phyloP scores from a whole-genome alignment of 495 filamentous ascomycete genomes.

The Tricharina praecox region DNA sequence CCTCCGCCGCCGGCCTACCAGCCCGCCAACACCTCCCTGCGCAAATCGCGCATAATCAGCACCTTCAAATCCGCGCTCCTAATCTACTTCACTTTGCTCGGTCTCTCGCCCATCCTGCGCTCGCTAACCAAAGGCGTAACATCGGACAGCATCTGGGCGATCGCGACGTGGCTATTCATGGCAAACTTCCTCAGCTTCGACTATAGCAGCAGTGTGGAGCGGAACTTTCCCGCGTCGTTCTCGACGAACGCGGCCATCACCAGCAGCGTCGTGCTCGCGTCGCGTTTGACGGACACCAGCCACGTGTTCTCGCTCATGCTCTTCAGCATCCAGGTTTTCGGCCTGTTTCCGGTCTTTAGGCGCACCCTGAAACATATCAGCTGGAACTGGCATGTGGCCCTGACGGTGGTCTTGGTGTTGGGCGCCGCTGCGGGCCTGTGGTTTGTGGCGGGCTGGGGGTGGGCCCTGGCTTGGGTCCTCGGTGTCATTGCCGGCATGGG shows the following conservation, averaged over 20 bases:
- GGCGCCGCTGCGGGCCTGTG: constrained; percentile 61
- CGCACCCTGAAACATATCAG: constrained; percentile 66
- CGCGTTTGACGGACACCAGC: constrained; percentile 66
- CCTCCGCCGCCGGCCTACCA: constrained; percentile 65
- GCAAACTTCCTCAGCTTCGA: constrained; percentile 98
- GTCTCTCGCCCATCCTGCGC: constrained; percentile 83
- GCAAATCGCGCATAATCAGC: constrained; percentile 38
- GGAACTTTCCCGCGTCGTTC: constrained; percentile 65
- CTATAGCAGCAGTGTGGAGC: constrained; percentile 55
- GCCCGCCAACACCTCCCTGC: constrained; percentile 70
- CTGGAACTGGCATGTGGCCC: constrained; percentile 62
- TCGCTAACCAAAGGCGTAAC: constrained; percentile 82
- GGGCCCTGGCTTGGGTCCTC: constrained; percentile 53
- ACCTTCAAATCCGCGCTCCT: constrained; percentile 80
- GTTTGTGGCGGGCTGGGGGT: constrained; percentile 47
- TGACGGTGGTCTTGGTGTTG: constrained; percentile 65
- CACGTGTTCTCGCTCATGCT: constrained; percentile 92
- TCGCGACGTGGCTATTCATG: constrained; percentile 78
- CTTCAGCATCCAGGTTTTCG: constrained; percentile 94
- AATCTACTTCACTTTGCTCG: constrained; percentile 77
- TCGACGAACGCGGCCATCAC: constrained; percentile 92
- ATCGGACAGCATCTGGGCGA: constrained; percentile 86
- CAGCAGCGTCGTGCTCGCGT: constrained; percentile 83
- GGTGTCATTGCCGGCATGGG: constrained; percentile 76
- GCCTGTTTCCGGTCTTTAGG: constrained; percentile 86